Base-by-base conservation (phyloP, 352 stramenopile species). In the Blastocystis sp. region DNA sequence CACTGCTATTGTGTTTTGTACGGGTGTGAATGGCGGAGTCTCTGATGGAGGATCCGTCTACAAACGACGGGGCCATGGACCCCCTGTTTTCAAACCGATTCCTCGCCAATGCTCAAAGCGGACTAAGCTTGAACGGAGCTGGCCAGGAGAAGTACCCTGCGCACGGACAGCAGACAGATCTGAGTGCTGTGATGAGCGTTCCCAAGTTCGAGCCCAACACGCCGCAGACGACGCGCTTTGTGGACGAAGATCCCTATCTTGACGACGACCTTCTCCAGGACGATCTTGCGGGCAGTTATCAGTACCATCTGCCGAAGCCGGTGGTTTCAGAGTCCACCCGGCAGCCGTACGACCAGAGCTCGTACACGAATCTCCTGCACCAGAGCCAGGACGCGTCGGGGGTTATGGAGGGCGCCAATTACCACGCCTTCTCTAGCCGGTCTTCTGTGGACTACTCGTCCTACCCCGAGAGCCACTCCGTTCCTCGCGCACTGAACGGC, bases 201-300 rank as follows among this genome's bases (percentile, higher is more conserved):
- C 48, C 48, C 48, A 56, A 56, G 14, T 56, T 56, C 14, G 48
- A 56, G 14, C 48, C 48, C 5, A 56, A 56, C 48, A 14, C 5
- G 14, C 14, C 48, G 5, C 5, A 56, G 48, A 56, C 48, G 5
- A 7, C 5, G 48, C 14, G 48, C 48, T 56, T 56, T 56, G 48
- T 14, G 5, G 48, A 56, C 2, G 34, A 84, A 4, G 74, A 84
- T 56, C 48, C 56, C 14, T 84, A 84, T 23, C 23, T 69, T 23
- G 74, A 84, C n/a, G 74, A 84, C 41, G 52, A 67, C 53, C 19
- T 84, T 23, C 74, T 84, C 17, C 74, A 84, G 41, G 74, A 84
- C 34, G 74, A 84, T 34, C 4, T 70, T 21, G 17, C 74, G 10
- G 34, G 9, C 9, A 84, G 56, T 56, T 84, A 67, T 45, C 74